Evolutionary conservation across 345 rosid species (phyloP), one percentile per base, ranked within the genome.

Genomic region (Cardiospermum halicacabum): DNA sequence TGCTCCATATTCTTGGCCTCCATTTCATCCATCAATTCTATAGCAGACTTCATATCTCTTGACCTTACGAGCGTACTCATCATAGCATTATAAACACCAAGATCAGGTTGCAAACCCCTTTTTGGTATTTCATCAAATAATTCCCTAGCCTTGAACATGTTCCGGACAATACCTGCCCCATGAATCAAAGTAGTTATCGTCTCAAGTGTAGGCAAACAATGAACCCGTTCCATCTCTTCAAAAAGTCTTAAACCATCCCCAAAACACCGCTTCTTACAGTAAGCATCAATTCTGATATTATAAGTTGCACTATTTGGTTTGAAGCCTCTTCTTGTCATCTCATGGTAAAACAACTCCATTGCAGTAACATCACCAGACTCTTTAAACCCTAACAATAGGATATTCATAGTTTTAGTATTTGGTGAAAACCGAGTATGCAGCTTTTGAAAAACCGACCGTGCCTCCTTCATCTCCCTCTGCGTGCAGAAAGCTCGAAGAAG

Each of bases 161-260:
- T 86, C 16, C 81, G 62, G 24, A 73, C 90, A 62, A 90, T 42
- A 48, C 98, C 96, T 3, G 92, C 82, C 1, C 98, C 98, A 56
- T 90, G 88, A 37, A 90, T 82, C 80, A 93, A 77, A 24, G 97
- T 90, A 16, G 98, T 88, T 50, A 90, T 39, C n/a, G 82, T 84
- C 78, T 85, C 80, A 26, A 93, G 48, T 0, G 86, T 74, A 25
- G 81, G 80, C 11, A 58, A 65, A 76, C 77, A 72, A 45, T 65
- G 57, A 7, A 31, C 68, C 42, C 39, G 74, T 70, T 81, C 86
- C 96, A 93, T 90, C 42, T 90, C 96, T 57, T 85, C 91, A 42
- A 83, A 77, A 54, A 88, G 78, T 60, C 94, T 81, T 79, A 93
- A 64, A 0, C 80, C 96, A 77, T 93, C 91, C 51, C 81, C 82